Conservation (phyloP, 2,329 filamentous ascomycete species). For the Ilyonectria destructans region DNA sequence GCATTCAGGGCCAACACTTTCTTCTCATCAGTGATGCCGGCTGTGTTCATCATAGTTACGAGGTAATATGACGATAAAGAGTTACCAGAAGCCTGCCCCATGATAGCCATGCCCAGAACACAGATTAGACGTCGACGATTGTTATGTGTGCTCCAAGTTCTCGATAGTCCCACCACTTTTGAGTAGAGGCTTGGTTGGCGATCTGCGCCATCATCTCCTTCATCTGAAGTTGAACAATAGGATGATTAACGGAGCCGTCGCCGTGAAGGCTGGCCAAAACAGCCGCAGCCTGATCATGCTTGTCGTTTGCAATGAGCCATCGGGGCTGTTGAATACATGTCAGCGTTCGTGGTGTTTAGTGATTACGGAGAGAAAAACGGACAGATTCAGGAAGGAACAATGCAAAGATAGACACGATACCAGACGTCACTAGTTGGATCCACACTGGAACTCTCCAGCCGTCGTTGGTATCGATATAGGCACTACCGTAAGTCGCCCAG, state of each 20-base stretch:
- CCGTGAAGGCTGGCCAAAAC: conserved; percentile 57
- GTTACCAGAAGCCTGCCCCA: conserved; percentile 70
- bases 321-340: conserved; percentile 47
- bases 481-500: conserved; percentile 68
- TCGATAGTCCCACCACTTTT: conserved; percentile 70
- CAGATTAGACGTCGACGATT: conserved; percentile 67
- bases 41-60: conserved; percentile 59
- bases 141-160: conserved; percentile 66
- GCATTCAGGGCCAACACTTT: conserved; percentile 66
- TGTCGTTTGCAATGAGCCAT: conserved; percentile 59
- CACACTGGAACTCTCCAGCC: conserved; percentile 59
- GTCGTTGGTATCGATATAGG: conserved; percentile 52
- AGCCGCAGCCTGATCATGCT: conserved; percentile 53
- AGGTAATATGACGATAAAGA: conserved; percentile 69
- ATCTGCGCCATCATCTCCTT: conserved; percentile 59
- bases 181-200: conserved; percentile 62
- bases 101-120: conserved; percentile 67
- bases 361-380: background rate
- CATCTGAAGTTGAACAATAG: conserved; percentile 59
- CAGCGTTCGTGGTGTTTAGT: too few species aligned
- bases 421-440: conserved; percentile 57
- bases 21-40: conserved; percentile 51
- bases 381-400: conserved; percentile 59
- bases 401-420: conserved; percentile 53
- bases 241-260: conserved; percentile 51